phyloP scores from a whole-genome alignment of 305 asterid species.

The Plantago lanceolata region DNA sequence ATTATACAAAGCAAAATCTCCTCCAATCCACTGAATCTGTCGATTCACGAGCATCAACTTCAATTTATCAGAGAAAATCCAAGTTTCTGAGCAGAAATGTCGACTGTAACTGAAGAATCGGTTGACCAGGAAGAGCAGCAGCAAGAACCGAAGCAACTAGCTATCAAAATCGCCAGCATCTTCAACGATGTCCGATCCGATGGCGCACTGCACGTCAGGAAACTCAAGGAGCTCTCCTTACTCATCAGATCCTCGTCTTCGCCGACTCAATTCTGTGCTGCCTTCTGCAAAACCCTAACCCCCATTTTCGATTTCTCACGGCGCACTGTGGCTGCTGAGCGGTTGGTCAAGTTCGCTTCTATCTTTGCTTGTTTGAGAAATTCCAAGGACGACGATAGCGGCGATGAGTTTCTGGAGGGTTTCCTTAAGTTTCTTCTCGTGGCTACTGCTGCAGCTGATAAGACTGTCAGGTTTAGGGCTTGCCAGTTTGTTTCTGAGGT shows the following conservation, averaged over 20 bases:
- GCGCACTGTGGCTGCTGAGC: conserved; percentile 56
- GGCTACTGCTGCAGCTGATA: conserved; percentile 62
- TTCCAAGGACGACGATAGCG: conserved; percentile 22
- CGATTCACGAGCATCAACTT: no score
- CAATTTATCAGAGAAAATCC: no score
- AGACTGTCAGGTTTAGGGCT: conserved; percentile 71
- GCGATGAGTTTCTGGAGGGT: conserved; percentile 55
- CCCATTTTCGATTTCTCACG: conserved; percentile 68
- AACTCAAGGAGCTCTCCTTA: conserved; percentile 61
- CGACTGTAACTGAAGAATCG: background rate
- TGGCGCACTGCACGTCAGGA: conserved; percentile 60
- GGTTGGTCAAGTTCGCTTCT: conserved; percentile 59
- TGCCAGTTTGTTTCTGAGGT: conserved; percentile 97
- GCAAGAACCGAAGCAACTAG: conserved; percentile 20
- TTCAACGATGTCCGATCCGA: conserved; percentile 61
- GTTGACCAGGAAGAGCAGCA: background rate
- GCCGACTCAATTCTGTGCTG: conserved; percentile 40
- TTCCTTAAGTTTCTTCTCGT: conserved; percentile 58
- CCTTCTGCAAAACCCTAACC: conserved; percentile 49
- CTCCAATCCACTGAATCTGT: no score
- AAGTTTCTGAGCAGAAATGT: background rate
- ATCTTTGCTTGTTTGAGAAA: conserved; percentile 44
- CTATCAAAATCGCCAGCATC: conserved; percentile 43
- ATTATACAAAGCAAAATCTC: background rate
- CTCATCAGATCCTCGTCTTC: conserved; percentile 40